Evolutionary conservation across 768 basidiomycete species (phyloP), one percentile per base, ranked within the genome.

Genomic region (Lentinula sp.): DNA sequence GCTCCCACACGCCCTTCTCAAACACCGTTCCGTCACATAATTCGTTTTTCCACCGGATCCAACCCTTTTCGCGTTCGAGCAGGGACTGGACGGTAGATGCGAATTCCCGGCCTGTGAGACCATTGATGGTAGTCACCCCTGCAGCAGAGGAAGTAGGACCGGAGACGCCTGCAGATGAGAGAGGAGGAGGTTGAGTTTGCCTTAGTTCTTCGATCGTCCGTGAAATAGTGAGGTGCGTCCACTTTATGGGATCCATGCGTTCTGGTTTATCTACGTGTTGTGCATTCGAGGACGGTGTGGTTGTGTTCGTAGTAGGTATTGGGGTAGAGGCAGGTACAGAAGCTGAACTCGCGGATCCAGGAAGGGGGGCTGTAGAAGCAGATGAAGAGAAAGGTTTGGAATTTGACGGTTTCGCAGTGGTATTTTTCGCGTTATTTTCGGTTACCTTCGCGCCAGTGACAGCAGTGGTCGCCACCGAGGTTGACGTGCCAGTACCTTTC

Each of bases 41-140:
- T 45, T 90, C 86, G 64, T 90, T 90, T 75, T 95, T 95, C 93
- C 92, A 95, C 64, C 82, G 84, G 3, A 92, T 85, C 93, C 93
- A 95, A 67, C 93, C 94, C 70, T 85, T 87, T 73, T 95, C 93
- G 55, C 93, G 80, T 65, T 91, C 86, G 6, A 95, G 77, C 39
- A 94, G 87, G 8, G 81, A 76, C 56, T 71, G 76, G 28, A 90
- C 86, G 0, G 90, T 90, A 12, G 92, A 90, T 1, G 87, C 81
- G 70, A 94, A 92, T 33, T 80, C 77, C 9, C 87, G 81, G 0
- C 93, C 93, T 62, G 85, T 88, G 0, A 56, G 55, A n/a, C 55
- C 55, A 28, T 39, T 54, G 4, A 39, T 37, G 8, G 35, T 18
- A n/a, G 35, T 37, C 10, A 54, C 5, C 10, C n/a, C n/a, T n/a